phyloP scores from a whole-genome alignment of 352 stramenopile species.

The Pythium phragmitis region DNA sequence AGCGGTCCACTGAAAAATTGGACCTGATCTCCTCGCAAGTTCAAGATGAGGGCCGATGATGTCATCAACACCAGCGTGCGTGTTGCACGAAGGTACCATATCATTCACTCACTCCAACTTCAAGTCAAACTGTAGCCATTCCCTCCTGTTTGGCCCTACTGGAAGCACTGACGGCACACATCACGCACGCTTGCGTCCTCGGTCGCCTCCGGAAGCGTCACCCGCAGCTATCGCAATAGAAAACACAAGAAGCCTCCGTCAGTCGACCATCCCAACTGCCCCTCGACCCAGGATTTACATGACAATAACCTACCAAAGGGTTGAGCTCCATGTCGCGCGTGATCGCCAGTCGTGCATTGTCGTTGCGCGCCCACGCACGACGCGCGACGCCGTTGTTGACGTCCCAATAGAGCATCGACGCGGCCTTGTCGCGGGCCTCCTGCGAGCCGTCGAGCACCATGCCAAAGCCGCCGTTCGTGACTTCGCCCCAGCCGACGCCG shows the following conservation, averaged over 20 bases:
- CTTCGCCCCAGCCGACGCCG: slow-evolving; percentile 87
- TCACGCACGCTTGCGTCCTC: slow-evolving; percentile 46
- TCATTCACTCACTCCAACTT: not conserved
- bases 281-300: not conserved
- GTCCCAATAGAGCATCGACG: slow-evolving; percentile 85
- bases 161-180: slow-evolving; percentile 44
- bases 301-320: slow-evolving; percentile 44
- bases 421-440: slow-evolving; percentile 58
- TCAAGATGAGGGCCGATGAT: not conserved
- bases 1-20: not conserved
- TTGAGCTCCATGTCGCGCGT: slow-evolving; percentile 81
- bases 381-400: slow-evolving; percentile 88
- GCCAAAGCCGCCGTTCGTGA: slow-evolving; percentile 88
- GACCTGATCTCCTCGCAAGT: not conserved
- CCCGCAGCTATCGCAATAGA: slow-evolving; percentile 37
- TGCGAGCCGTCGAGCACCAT: slow-evolving; percentile 84
- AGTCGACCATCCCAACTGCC: not conserved
- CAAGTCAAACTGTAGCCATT: not conserved
- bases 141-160: not conserved
- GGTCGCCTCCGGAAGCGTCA: slow-evolving; percentile 51
- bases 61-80: no score
- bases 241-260: slow-evolving; percentile 19
- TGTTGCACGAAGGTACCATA: not conserved
- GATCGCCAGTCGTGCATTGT: slow-evolving; percentile 82
- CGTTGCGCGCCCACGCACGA: slow-evolving; percentile 81